Conservation (phyloP, 805 yeast species). For the Zygotorulaspora chibaensis region DNA sequence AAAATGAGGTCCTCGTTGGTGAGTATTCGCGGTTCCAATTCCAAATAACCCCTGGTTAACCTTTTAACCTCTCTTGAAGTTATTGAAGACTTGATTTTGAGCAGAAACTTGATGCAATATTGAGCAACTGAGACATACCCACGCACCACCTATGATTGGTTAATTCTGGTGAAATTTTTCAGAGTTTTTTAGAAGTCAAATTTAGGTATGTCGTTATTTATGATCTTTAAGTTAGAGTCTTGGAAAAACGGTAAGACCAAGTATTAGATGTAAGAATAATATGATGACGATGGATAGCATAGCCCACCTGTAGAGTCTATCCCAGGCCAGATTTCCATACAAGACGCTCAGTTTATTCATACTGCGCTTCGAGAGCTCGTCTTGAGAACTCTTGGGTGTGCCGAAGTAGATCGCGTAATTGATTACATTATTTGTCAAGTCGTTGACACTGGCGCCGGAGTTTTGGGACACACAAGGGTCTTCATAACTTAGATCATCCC, state of each 20-base stretch:
- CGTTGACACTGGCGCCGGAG: background rate
- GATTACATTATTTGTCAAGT: background rate
- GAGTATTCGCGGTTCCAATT: no score
- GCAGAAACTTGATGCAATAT: background rate
- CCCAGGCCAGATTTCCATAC: background rate
- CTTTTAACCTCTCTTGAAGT: background rate
- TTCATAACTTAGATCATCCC: constrained; percentile 5
- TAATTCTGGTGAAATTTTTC: background rate
- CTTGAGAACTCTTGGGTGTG: background rate
- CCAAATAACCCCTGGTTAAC: no score
- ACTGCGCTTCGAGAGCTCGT: background rate
- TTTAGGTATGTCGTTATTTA: background rate
- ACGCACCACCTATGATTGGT: constrained; percentile 2
- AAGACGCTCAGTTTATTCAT: background rate
- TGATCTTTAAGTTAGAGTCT: constrained; percentile 3
- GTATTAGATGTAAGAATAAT: constrained; percentile 4
- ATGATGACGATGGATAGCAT: constrained; percentile 2
- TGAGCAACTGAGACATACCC: constrained; percentile 1
- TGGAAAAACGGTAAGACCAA: constrained; percentile 6
- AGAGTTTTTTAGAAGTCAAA: background rate
- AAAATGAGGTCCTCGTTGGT: background rate
- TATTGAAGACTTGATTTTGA: background rate
- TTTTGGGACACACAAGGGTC: background rate
- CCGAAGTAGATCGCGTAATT: background rate
- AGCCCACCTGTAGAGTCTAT: constrained; percentile 5